Evolutionary conservation across 208 protist species (phyloP), one percentile per base, ranked within the genome.

Genomic region (Crithidia sp.): DNA sequence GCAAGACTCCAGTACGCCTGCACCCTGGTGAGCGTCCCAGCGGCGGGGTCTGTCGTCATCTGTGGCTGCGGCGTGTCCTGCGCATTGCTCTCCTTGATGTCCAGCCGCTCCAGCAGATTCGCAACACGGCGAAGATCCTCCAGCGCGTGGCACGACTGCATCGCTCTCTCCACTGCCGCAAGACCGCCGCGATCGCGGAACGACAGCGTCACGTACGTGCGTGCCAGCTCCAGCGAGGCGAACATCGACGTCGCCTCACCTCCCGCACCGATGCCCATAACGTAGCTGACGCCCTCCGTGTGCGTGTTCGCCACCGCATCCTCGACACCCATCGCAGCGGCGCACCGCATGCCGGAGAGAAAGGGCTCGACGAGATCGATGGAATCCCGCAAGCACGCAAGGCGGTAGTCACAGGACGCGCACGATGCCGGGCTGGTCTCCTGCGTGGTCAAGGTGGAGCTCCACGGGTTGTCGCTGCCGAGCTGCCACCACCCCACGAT

Each of bases 401-500:
- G 76, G 8, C 16, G 9, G 47, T 77, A 78, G 36, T 43, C 19
- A 6, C n/a, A 16, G 5, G 3, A 14, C 45, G 8, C 13, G 13
- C 12, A 6, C 16, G 6, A 10, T 8, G 36, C 41, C 13, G 58
- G 41, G 1, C 16, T 36, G 9, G 36, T n/a, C 39, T 17, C 37
- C 16, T 19, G 19, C 2, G 53, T 39, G 4, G 17, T 13, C 54
- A 65, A 17, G 2, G 67, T 41, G n/a, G 68, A 79, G 19, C 12
- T 6, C 74, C 74, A 79, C 55, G 74, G 67, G 40, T 61, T 62
- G 40, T 39, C 55, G 8, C 6, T 36, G 28, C 60, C 65, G 40
- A 79, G 62, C 12, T 54, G 61, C 74, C 74, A 79, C 74, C 74
- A 79, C 67, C 56, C 37, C 36, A 74, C 67, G 7, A 79, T 19